Evolutionary conservation across 2,329 filamentous ascomycete species (phyloP).

Genomic region (Cephalotrichum gorgonifer): DNA sequence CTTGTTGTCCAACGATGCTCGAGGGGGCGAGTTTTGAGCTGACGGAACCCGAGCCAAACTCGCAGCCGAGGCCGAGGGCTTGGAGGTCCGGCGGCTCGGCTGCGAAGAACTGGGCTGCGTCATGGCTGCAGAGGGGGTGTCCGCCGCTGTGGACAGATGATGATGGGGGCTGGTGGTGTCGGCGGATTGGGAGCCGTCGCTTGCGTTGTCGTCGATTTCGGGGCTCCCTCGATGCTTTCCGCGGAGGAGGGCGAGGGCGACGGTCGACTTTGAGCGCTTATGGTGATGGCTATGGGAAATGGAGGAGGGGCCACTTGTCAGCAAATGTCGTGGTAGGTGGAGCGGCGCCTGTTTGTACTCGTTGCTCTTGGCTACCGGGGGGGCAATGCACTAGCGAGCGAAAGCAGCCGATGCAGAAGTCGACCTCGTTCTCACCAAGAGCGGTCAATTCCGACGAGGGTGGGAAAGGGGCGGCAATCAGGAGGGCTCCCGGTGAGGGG

Average conservation of each 20-base stretch:
- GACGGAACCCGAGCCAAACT: constrained; percentile 19
- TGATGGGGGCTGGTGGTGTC: constrained; percentile 21
- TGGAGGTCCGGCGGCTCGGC: constrained; percentile 32
- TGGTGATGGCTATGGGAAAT: constrained; percentile 26
- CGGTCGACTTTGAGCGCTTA: constrained; percentile 44
- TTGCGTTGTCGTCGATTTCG: constrained; percentile 40
- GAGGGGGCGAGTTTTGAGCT: constrained; percentile 7
- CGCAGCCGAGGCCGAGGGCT: constrained; percentile 33
- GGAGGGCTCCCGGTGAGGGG: background rate
- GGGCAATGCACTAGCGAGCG: background rate
- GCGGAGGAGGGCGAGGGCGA: constrained; percentile 42
- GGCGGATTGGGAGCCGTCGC: constrained; percentile 33
- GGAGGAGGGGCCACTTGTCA: constrained; percentile 2
- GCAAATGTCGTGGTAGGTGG: background rate
- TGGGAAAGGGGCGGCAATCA: background rate
- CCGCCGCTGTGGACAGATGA: constrained; percentile 4
- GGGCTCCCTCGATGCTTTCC: constrained; percentile 32
- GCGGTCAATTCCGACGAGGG: background rate
- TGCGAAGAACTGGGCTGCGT: constrained; percentile 17
- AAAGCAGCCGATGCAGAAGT: background rate
- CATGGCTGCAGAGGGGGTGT: constrained; percentile 18
- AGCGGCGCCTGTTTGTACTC: background rate
- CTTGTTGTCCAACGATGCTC: constrained; percentile 23
- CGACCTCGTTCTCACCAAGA: background rate
- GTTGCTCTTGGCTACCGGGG: background rate